These are phyloP conservation scores for Ophiosphaerella herpotricha DNA, from an alignment of 2,329 filamentous ascomycete genomes.

Conservation along the genomic window DNA sequence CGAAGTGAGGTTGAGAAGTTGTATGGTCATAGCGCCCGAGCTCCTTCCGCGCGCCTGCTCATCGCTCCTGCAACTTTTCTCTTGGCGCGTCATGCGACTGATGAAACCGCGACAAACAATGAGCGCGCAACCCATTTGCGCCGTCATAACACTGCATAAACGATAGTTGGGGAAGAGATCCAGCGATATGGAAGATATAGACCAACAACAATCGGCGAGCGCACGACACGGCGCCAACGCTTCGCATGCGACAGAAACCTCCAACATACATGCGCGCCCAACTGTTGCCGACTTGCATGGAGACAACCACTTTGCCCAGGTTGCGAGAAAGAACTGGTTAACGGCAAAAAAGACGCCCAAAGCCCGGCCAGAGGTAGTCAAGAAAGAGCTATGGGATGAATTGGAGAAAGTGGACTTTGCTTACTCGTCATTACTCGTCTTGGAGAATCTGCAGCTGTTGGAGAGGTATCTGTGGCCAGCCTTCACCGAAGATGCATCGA, in stretches of 20 bases:
- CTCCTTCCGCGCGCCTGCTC: conserved; percentile 14
- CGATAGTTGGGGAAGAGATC: conserved; percentile 10
- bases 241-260: conserved; percentile 24
- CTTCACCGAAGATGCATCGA: conserved; percentile 85
- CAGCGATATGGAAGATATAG: conserved; percentile 32
- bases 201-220: conserved; percentile 15
- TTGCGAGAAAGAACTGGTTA: conserved; percentile 87
- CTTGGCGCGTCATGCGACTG: conserved; percentile 34
- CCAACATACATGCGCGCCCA: conserved; percentile 55
- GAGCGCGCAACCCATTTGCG: conserved; percentile 23
- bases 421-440: conserved; percentile 74
- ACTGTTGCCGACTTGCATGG: conserved; percentile 72
- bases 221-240: conserved; percentile 25
- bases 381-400: conserved; percentile 85
- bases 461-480: conserved; percentile 95
- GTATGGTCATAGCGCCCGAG: not conserved
- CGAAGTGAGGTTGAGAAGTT: conserved; percentile 27
- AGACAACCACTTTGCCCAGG: conserved; percentile 66
- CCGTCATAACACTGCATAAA: conserved; percentile 12
- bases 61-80: conserved; percentile 27
- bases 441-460: conserved; percentile 89
- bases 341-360: conserved; percentile 65
- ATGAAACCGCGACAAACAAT: conserved; percentile 30
- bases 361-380: conserved; percentile 80
- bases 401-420: conserved; percentile 81